These are phyloP conservation scores for Chalciporus piperatus DNA, from an alignment of 768 basidiomycete species.

Conservation along the genomic window DNA sequence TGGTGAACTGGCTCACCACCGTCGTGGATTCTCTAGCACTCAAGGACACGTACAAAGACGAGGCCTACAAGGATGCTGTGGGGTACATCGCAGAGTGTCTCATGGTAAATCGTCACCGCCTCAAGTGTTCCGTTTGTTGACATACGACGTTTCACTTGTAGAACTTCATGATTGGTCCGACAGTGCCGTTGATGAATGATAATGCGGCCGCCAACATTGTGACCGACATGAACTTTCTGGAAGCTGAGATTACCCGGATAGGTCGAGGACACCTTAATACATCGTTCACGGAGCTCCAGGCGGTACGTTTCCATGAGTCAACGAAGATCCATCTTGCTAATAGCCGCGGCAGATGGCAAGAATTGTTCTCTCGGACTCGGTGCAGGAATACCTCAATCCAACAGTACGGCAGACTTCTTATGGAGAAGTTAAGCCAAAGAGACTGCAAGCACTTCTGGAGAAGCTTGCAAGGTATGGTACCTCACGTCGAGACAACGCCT, in stretches of 20 bases:
- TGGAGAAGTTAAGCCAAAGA: conserved; percentile 62
- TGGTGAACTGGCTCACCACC: conserved; percentile 94
- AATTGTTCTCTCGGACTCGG: conserved; percentile 67
- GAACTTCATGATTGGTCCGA: conserved; percentile 77
- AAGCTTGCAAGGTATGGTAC: conserved; percentile 72
- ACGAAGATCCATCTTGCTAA: conserved; percentile 1
- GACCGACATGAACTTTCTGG: conserved; percentile 84
- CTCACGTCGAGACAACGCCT: conserved; percentile 53
- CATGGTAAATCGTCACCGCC: conserved; percentile 56
- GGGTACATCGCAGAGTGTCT: conserved; percentile 83
- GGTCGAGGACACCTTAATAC: conserved; percentile 66
- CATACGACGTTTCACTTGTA: conserved; percentile 27
- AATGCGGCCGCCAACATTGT: conserved; percentile 84
- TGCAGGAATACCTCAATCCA: conserved; percentile 79
- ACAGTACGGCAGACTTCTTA: conserved; percentile 67
- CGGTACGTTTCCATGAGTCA: conserved; percentile 44
- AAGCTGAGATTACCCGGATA: conserved; percentile 77
- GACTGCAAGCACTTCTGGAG: conserved; percentile 70
- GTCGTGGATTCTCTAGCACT: conserved; percentile 89
- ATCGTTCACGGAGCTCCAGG: conserved; percentile 77
- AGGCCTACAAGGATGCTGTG: conserved; percentile 87
- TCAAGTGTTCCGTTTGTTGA: conserved; percentile 1
- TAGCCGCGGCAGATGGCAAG: conserved; percentile 53
- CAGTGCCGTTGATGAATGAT: conserved; percentile 80
- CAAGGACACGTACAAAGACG: conserved; percentile 82